These are phyloP conservation scores for Puccinia novopanici DNA, from an alignment of 1,284 basidiomycete genomes.

Conservation along the genomic window DNA sequence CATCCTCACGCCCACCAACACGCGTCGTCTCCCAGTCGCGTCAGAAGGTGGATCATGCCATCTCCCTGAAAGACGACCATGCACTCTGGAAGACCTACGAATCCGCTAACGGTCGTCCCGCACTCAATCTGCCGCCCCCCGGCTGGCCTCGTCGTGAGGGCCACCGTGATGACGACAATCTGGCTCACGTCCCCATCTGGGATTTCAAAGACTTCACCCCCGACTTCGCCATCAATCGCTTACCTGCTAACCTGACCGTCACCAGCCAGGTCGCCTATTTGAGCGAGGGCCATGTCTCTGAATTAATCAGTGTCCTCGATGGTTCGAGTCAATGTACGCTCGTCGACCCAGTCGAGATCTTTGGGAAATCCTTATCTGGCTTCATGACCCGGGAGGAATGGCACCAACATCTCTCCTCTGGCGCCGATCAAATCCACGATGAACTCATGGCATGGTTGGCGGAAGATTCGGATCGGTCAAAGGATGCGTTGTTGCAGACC, in stretches of 20 bases:
- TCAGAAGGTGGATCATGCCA: slow-evolving; percentile 1
- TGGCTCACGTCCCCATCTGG: not conserved
- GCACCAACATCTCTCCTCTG: not conserved
- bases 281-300: slow-evolving; percentile 22
- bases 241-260: slow-evolving; percentile 13
- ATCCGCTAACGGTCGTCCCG: slow-evolving; percentile 29
- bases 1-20: slow-evolving; percentile 13
- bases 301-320: slow-evolving; percentile 26
- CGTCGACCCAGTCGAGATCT: slow-evolving; percentile 24
- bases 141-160: not conserved
- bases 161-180: not conserved
- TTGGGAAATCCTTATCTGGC: slow-evolving; percentile 8
- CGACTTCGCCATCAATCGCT: slow-evolving; percentile 32
- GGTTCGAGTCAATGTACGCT: not conserved
- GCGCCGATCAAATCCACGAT: slow-evolving; percentile 39
- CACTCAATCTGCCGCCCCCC: slow-evolving; percentile 33
- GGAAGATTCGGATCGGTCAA: slow-evolving; percentile 25
- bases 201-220: slow-evolving; percentile 44
- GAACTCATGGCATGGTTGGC: slow-evolving; percentile 28
- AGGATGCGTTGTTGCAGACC: slow-evolving; percentile 7
- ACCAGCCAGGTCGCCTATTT: slow-evolving; percentile 25
- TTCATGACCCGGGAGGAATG: slow-evolving; percentile 28
- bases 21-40: slow-evolving; percentile 9
- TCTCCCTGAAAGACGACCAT: slow-evolving; percentile 46
- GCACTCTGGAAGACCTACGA: slow-evolving; percentile 41